phyloP scores from a whole-genome alignment of 2,329 filamentous ascomycete genomes.

The Annulohypoxylon truncatum region DNA sequence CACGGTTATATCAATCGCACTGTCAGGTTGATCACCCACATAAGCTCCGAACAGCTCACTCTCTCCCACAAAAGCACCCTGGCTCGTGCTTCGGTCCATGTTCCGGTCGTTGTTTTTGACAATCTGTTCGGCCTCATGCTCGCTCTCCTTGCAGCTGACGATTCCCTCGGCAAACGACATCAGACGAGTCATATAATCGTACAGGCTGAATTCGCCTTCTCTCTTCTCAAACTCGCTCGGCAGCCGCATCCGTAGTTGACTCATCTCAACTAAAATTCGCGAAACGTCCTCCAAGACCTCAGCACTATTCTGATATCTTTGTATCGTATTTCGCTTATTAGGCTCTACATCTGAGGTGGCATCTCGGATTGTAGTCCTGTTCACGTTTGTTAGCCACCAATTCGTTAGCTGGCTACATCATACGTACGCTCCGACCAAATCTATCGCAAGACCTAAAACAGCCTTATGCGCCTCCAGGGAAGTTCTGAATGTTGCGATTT shows the following conservation, averaged over 20 bases:
- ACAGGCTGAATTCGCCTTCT: constrained; percentile 75
- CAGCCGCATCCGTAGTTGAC: constrained; percentile 48
- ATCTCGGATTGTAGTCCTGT: constrained; percentile 47
- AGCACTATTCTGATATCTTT: constrained; percentile 39
- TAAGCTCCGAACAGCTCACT: constrained; percentile 48
- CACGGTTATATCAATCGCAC: constrained; percentile 54
- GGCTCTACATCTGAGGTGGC: constrained; percentile 36
- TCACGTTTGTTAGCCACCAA: constrained; percentile 32
- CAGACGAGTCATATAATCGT: constrained; percentile 75
- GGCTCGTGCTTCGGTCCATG: constrained; percentile 25
- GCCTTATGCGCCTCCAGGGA: constrained; percentile 55
- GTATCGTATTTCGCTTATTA: constrained; percentile 40
- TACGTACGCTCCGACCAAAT: constrained; percentile 56
- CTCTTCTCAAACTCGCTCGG: constrained; percentile 68
- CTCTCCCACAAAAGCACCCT: constrained; percentile 47
- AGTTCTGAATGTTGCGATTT: constrained; percentile 50
- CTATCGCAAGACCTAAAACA: constrained; percentile 55
- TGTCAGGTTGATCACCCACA: constrained; percentile 54
- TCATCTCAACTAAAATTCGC: constrained; percentile 52
- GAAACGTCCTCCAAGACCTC: constrained; percentile 50
- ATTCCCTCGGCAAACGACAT: constrained; percentile 67
- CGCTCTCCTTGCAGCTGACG: constrained; percentile 40
- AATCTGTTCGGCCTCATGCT: constrained; percentile 34
- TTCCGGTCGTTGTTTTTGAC: constrained; percentile 8
- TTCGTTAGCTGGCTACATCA: background rate